These are phyloP conservation scores for Sphaerosporella brunnea DNA, from an alignment of 495 filamentous ascomycete species.

Conservation along the genomic window DNA sequence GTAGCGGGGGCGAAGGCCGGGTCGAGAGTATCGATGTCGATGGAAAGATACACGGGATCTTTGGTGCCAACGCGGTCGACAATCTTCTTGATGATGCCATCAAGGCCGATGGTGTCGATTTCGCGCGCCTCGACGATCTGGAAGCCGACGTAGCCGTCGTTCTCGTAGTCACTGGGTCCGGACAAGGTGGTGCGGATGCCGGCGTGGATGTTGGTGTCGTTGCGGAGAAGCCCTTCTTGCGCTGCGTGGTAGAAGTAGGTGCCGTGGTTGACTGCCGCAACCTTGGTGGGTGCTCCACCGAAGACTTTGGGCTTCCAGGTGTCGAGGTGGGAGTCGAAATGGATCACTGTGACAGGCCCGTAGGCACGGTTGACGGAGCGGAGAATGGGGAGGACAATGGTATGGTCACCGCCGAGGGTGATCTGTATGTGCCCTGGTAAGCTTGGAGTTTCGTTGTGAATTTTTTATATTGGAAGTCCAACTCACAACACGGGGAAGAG, in stretches of 20 bases:
- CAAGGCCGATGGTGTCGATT: slow-evolving; percentile 54
- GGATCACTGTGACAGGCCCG: slow-evolving; percentile 49
- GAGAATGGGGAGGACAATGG: slow-evolving; percentile 42
- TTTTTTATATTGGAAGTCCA: too few species aligned
- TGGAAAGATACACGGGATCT: slow-evolving; percentile 62
- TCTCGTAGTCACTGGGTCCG: slow-evolving; percentile 55
- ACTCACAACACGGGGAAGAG: slow-evolving; percentile 33
- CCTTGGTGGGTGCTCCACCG: slow-evolving; percentile 40
- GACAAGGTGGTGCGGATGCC: slow-evolving; percentile 66
- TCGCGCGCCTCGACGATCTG: slow-evolving; percentile 64
- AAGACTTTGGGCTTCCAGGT: slow-evolving; percentile 45
- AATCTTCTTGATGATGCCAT: slow-evolving; percentile 59
- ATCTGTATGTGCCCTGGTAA: too few species aligned
- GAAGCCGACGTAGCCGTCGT: slow-evolving; percentile 73
- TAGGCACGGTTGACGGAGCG: slow-evolving; percentile 49
- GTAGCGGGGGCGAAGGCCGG: slow-evolving; percentile 73
- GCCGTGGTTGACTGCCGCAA: slow-evolving; percentile 69
- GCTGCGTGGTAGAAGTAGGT: slow-evolving; percentile 36
- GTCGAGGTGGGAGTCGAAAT: slow-evolving; percentile 53
- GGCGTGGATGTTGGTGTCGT: slow-evolving; percentile 70
- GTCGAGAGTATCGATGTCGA: slow-evolving; percentile 79
- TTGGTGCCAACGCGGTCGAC: slow-evolving; percentile 52
- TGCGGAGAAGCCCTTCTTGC: slow-evolving; percentile 54
- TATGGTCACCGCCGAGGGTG: slow-evolving; percentile 51
- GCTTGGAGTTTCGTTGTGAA: too few species aligned